Conservation (phyloP, 2,329 filamentous ascomycete genomes). For the Hypoxylon sp. region DNA sequence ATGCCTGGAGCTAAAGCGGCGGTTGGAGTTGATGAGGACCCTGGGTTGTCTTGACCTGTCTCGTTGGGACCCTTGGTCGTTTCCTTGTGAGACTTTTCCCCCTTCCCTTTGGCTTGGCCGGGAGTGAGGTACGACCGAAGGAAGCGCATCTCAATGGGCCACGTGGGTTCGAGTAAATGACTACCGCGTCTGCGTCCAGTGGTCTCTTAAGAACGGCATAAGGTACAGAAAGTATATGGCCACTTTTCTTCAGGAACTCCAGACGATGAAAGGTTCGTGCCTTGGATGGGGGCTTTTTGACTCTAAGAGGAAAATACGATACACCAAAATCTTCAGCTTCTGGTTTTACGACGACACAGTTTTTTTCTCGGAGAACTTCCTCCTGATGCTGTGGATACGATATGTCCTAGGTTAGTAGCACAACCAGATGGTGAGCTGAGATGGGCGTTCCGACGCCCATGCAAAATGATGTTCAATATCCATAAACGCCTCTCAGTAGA, state of each 20-base stretch:
- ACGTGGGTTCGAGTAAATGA: conserved; percentile 31
- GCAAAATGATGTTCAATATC: conserved; percentile 36
- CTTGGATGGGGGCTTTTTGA: conserved; percentile 3
- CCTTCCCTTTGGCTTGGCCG: conserved; percentile 47
- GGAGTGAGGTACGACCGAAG: conserved; percentile 57
- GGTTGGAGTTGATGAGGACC: conserved; percentile 27
- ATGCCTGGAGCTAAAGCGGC: conserved; percentile 44
- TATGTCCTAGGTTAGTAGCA: conserved; percentile 30
- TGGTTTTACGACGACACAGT: conserved; percentile 39
- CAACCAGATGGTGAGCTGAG: conserved; percentile 38
- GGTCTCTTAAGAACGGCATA: conserved; percentile 26
- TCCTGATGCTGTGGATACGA: conserved; percentile 36
- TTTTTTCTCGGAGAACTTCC: conserved; percentile 33
- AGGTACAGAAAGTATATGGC: conserved; percentile 12
- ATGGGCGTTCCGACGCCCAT: conserved; percentile 28
- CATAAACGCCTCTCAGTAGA: conserved; percentile 26
- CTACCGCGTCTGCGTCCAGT: conserved; percentile 32
- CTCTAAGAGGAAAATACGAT: conserved; percentile 31
- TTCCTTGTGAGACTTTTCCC: conserved; percentile 43
- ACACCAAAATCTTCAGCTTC: conserved; percentile 37
- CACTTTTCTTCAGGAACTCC: conserved; percentile 15
- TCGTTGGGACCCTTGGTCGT: conserved; percentile 44
- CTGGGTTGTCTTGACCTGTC: conserved; percentile 33
- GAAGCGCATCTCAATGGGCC: conserved; percentile 51
- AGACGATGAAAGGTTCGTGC: conserved; percentile 15